These are phyloP conservation scores for Paracoccidioides lutzii DNA, from an alignment of 2,329 filamentous ascomycete species.

Conservation along the genomic window DNA sequence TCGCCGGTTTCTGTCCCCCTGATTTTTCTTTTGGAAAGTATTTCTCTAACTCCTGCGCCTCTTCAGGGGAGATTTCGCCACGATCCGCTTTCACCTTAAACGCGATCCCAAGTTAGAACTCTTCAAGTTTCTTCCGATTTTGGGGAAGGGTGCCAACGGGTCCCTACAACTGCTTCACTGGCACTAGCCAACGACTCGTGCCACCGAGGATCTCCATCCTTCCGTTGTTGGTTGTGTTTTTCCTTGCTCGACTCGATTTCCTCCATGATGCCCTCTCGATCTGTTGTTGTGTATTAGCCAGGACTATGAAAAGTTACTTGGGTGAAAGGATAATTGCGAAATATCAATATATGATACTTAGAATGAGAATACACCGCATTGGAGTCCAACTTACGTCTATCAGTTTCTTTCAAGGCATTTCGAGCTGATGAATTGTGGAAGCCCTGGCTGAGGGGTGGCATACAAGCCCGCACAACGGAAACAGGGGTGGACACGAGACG, in stretches of 20 bases:
- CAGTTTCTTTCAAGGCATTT: conserved; percentile 22
- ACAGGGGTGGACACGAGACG: conserved; percentile 13
- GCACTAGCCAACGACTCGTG: conserved; percentile 63
- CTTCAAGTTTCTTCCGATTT: background rate
- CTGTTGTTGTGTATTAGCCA: conserved; percentile 12
- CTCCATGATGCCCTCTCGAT: conserved; percentile 31
- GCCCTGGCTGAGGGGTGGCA: background rate
- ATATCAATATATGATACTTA: background rate
- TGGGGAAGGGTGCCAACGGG: conserved; percentile 6
- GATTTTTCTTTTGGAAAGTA: conserved; percentile 12
- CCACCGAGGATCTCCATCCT: conserved; percentile 58
- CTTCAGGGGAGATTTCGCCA: conserved; percentile 30
- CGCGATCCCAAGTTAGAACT: background rate
- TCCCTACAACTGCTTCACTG: conserved; percentile 63
- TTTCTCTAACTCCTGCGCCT: conserved; percentile 41
- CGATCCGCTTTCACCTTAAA: conserved; percentile 48
- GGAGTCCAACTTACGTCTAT: conserved; percentile 18
- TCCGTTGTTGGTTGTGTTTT: conserved; percentile 39
- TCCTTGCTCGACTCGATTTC: conserved; percentile 47
- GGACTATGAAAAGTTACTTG: background rate
- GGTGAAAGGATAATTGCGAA: too few species aligned
- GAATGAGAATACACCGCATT: background rate
- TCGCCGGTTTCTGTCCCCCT: background rate
- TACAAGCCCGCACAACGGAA: background rate
- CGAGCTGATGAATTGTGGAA: conserved; percentile 21